A percentile compares a stretch with the other conserved stretches of the same genome.
These are phyloP conservation scores for Metschnikowia arizonensis DNA, from an alignment of 805 yeast genomes.

Conservation along the genomic window DNA sequence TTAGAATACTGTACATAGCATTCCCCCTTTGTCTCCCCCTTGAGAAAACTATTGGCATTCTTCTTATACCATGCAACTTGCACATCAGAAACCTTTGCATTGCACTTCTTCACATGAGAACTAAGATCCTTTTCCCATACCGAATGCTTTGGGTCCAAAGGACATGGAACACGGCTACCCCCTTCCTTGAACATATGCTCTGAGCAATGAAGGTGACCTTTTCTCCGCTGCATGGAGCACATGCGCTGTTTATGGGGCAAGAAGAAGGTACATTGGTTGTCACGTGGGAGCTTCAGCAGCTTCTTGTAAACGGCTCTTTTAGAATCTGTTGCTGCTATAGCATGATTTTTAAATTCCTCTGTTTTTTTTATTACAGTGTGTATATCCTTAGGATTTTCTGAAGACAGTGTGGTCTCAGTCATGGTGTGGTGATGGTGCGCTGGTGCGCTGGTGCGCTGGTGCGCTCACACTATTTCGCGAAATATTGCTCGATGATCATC, in stretches of 20 bases:
- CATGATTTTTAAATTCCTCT: too few species aligned
- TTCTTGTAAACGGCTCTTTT: too few species aligned
- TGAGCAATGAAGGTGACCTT: slow-evolving; percentile 51
- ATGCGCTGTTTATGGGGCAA: slow-evolving; percentile 48
- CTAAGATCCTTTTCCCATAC: slow-evolving; percentile 58
- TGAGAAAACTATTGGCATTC: slow-evolving; percentile 42
- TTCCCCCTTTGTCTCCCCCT: background rate
- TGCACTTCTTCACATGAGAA: slow-evolving; percentile 61
- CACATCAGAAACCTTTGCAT: slow-evolving; percentile 34
- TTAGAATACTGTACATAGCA: too few species aligned
- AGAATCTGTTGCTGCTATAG: too few species aligned
- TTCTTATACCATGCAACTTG: slow-evolving; percentile 48
- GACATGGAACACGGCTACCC: slow-evolving; percentile 60
- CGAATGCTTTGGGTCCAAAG: slow-evolving; percentile 70
- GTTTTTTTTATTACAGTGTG: too few species aligned
- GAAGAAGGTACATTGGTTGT: slow-evolving; percentile 44
- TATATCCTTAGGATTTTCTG: too few species aligned
- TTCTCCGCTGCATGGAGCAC: slow-evolving; percentile 60
- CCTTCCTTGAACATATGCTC: slow-evolving; percentile 46
- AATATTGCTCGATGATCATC: slow-evolving; percentile 10
- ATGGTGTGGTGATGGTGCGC: too few species aligned
- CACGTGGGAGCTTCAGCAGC: slow-evolving; percentile 5
- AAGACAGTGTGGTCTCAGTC: too few species aligned
- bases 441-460: too few species aligned
- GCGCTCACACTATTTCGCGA: background rate